These are phyloP conservation scores for Terana coerulea DNA, from an alignment of 768 basidiomycete genomes.

Conservation along the genomic window DNA sequence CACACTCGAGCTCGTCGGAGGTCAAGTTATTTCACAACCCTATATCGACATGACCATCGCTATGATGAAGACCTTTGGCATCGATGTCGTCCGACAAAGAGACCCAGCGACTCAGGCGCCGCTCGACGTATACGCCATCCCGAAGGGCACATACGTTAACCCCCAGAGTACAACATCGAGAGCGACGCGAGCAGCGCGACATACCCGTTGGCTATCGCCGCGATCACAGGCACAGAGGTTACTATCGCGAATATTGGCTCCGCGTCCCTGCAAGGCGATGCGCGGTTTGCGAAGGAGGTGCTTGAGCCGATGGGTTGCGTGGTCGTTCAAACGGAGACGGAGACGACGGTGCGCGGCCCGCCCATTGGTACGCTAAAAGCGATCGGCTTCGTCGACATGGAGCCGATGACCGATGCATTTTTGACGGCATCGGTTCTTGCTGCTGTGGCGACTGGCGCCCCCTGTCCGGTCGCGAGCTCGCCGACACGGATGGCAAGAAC, in stretches of 20 bases:
- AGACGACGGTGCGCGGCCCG: constrained; percentile 92
- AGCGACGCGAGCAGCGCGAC: constrained; percentile 95
- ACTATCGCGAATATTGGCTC: constrained; percentile 92
- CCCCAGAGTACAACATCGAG: constrained; percentile 87
- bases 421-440: constrained; percentile 91
- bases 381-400: constrained; percentile 91
- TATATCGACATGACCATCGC: constrained; percentile 99
- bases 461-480: constrained; percentile 45
- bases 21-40: constrained; percentile 95
- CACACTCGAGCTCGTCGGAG: constrained; percentile 86
- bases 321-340: constrained; percentile 81
- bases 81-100: constrained; percentile 63
- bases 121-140: constrained; percentile 85
- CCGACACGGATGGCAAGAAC: constrained; percentile 29
- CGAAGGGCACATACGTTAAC: constrained; percentile 71
- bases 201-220: constrained; percentile 95
- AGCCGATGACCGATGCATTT: constrained; percentile 99
- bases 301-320: constrained; percentile 93
- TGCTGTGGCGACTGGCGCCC: constrained; percentile 60
- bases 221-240: constrained; percentile 94
- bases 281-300: constrained; percentile 89
- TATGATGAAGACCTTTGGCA: constrained; percentile 94
- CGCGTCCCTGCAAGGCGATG: constrained; percentile 93
- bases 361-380: constrained; percentile 77
- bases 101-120: constrained; percentile 57